phyloP scores from a whole-genome alignment of 2,329 filamentous ascomycete genomes.

The Talaromyces atroroseus region DNA sequence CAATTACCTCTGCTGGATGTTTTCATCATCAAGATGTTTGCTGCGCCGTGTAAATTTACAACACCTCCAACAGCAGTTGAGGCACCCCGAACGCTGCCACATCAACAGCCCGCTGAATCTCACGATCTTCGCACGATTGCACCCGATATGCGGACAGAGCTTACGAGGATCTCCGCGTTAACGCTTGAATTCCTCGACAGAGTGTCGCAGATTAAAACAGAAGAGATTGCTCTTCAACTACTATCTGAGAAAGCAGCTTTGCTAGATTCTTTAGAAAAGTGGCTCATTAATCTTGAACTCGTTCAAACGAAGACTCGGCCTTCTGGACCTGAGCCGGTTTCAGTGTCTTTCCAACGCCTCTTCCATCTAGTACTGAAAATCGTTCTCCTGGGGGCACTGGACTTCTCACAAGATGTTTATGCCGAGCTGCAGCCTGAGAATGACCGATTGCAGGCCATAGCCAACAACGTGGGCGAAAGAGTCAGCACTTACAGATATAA shows the following conservation, averaged over 20 bases:
- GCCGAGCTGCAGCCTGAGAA: slow-evolving; percentile 3
- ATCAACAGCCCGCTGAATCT: slow-evolving; percentile 1
- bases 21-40: slow-evolving; percentile 12
- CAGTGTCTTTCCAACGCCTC: slow-evolving; percentile 7
- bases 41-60: slow-evolving; percentile 10
- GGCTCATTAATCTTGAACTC: slow-evolving; percentile 3
- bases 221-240: not conserved
- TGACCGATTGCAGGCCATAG: not conserved
- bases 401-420: slow-evolving; percentile 3
- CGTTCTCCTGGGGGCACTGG: slow-evolving; percentile 6
- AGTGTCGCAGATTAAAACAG: not conserved
- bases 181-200: slow-evolving; percentile 8
- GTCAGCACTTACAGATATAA: slow-evolving; percentile 5
- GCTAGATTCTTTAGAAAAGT: slow-evolving; percentile 5
- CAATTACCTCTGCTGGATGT: slow-evolving; percentile 7
- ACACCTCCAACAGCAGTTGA: not conserved
- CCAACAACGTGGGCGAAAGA: slow-evolving; percentile 4
- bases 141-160: slow-evolving; percentile 11
- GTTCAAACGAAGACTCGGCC: not conserved
- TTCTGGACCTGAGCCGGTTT: not conserved
- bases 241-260: slow-evolving; percentile 4
- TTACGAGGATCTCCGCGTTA: not conserved
- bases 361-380: slow-evolving; percentile 9
- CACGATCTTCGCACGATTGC: slow-evolving; percentile 4
- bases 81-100: no score